Evolutionary conservation across 2,329 filamentous ascomycete species (phyloP).

Genomic region (Stenocarpella maydis): DNA sequence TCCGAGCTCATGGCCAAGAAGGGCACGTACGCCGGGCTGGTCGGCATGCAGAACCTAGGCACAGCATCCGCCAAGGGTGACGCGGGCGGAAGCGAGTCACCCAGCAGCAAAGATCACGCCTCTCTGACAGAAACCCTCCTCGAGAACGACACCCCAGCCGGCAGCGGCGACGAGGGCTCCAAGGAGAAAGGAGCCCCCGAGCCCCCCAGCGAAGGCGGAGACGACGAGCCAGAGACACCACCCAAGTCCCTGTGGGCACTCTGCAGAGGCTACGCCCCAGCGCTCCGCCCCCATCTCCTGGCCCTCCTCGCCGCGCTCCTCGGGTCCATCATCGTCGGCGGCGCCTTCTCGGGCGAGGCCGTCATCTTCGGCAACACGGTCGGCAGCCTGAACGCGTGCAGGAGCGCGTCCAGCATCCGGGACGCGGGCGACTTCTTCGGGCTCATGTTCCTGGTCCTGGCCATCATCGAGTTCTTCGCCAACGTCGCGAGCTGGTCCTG

Average conservation of each 20-base stretch:
- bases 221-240: slow-evolving; percentile 32
- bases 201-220: background rate
- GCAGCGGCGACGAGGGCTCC: background rate
- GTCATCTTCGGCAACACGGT: slow-evolving; percentile 69
- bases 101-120: background rate
- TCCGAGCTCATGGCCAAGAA: slow-evolving; percentile 61
- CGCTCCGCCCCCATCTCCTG: slow-evolving; percentile 27
- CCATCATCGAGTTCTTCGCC: slow-evolving; percentile 65
- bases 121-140: slow-evolving; percentile 25
- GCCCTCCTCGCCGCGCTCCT: slow-evolving; percentile 56
- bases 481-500: slow-evolving; percentile 64
- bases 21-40: slow-evolving; percentile 63
- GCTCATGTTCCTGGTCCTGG: slow-evolving; percentile 68
- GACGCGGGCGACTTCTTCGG: slow-evolving; percentile 61
- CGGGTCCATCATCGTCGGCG: slow-evolving; percentile 61
- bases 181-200: background rate
- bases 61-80: background rate
- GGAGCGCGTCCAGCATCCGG: slow-evolving; percentile 55
- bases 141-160: slow-evolving; percentile 4
- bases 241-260: slow-evolving; percentile 29
- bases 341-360: slow-evolving; percentile 64
- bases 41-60: slow-evolving; percentile 41
- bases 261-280: slow-evolving; percentile 27
- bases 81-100: background rate
- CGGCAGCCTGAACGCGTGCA: slow-evolving; percentile 63